Conservation (phyloP, 352 stramenopile species). For the Globisporangium camurandrum region DNA sequence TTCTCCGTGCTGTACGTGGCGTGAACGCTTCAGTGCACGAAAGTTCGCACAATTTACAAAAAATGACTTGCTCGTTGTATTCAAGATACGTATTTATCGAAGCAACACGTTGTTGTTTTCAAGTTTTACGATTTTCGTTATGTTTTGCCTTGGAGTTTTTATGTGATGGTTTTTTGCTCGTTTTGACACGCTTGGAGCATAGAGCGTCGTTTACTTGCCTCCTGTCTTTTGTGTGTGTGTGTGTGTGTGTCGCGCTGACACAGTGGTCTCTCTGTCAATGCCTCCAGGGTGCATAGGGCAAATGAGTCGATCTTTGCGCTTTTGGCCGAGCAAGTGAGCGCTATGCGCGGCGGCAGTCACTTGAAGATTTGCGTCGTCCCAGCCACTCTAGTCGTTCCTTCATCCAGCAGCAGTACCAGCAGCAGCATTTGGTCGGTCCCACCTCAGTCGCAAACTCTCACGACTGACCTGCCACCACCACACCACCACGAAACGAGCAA, state of each 20-base stretch:
- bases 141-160: no score
- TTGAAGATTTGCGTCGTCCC: constrained; percentile 49
- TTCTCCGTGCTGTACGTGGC: no score
- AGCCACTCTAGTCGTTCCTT: constrained; percentile 10
- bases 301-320: constrained; percentile 4
- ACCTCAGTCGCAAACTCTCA: background rate
- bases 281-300: no score
- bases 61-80: no score
- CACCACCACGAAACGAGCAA: background rate
- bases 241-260: background rate
- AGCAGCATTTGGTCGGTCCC: background rate
- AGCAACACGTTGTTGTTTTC: no score
- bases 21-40: no score
- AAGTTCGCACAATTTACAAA: no score
- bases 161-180: no score
- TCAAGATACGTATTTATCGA: no score
- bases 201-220: background rate
- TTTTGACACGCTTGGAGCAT: no score
- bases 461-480: background rate
- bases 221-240: background rate
- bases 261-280: no score
- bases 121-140: no score
- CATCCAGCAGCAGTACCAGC: background rate
- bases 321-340: constrained; percentile 1
- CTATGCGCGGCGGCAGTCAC: constrained; percentile 14